Conservation (phyloP, 202 grass and related monocot species). For the Schoenoplectus triqueter region DNA sequence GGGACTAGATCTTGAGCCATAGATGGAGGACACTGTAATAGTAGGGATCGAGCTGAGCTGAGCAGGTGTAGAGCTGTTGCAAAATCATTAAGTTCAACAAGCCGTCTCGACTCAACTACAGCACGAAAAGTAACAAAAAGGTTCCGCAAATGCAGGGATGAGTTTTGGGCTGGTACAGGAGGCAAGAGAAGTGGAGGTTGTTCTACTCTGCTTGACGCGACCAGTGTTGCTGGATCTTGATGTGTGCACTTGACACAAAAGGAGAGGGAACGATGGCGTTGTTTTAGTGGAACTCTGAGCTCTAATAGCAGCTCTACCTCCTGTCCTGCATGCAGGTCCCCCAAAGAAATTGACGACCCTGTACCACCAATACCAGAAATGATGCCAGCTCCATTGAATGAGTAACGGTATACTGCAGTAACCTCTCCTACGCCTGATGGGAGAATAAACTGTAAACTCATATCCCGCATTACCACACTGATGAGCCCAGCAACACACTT, state of each 20-base stretch:
- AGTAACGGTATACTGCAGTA: constrained; percentile 69
- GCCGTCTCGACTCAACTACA: constrained; percentile 73
- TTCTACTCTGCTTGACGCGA: constrained; percentile 46
- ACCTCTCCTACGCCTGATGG: constrained; percentile 60
- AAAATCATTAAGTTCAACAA: constrained; percentile 70
- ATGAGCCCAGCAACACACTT: constrained; percentile 76
- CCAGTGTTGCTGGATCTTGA: constrained; percentile 65
- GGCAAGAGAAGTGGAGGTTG: constrained; percentile 57
- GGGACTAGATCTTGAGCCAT: constrained; percentile 60
- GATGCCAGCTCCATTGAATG: constrained; percentile 45
- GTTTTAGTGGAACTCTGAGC: constrained; percentile 61
- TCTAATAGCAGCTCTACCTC: constrained; percentile 89
- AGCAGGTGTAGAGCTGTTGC: constrained; percentile 82
- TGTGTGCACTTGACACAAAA: constrained; percentile 66
- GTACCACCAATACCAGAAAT: constrained; percentile 35
- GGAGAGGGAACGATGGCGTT: constrained; percentile 39
- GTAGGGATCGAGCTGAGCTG: constrained; percentile 63
- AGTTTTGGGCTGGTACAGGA: constrained; percentile 25
- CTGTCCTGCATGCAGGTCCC: constrained; percentile 90
- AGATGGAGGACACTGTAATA: constrained; percentile 53
- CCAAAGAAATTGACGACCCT: constrained; percentile 45
- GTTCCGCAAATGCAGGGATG: constrained; percentile 62
- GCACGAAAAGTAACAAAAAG: constrained; percentile 80
- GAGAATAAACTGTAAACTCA: constrained; percentile 65
- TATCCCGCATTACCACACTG: constrained; percentile 91